Percentiles rank a stretch among this genome's conserved stretches.
Conservation (phyloP, 768 basidiomycete genomes). For the Collybiopsis confluens region DNA sequence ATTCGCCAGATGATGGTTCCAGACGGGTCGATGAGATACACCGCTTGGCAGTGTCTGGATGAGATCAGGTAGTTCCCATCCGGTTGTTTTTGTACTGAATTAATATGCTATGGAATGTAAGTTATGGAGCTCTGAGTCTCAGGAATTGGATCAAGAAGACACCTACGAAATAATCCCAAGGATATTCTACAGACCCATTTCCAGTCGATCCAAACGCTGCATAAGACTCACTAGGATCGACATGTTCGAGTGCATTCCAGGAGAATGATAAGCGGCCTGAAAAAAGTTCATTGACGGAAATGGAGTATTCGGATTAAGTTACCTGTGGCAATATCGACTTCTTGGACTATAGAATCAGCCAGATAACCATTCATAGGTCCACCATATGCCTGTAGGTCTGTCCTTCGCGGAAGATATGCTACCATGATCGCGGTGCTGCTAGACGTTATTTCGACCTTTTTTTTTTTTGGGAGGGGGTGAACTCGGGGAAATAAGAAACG, state of each 20-base stretch:
- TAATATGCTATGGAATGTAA: not conserved
- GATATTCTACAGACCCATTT: not conserved
- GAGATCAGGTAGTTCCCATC: constrained; percentile 16
- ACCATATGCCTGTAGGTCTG: not conserved
- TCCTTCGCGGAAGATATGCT: not conserved
- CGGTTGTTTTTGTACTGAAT: constrained; percentile 9
- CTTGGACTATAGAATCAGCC: not conserved
- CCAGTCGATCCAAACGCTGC: not conserved
- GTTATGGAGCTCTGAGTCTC: no score
- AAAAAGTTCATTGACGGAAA: not conserved
- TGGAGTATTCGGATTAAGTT: not conserved
- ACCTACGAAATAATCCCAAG: constrained; percentile 6
- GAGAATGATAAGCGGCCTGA: not conserved
- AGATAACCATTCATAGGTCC: not conserved
- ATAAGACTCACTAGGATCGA: constrained; percentile 6
- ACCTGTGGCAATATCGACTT: constrained; percentile 1
- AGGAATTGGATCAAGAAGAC: not conserved
- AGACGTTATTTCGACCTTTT: not conserved
- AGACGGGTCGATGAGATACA: constrained; percentile 12
- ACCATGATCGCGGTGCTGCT: not conserved
- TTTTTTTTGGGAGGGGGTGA: no score
- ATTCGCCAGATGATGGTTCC: constrained; percentile 17
- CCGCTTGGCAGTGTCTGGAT: constrained; percentile 9
- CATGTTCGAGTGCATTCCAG: not conserved
- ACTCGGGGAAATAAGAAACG: not conserved